Conservation (phyloP, 176 grass and related monocot genomes). For the Aegilops tauschii region DNA sequence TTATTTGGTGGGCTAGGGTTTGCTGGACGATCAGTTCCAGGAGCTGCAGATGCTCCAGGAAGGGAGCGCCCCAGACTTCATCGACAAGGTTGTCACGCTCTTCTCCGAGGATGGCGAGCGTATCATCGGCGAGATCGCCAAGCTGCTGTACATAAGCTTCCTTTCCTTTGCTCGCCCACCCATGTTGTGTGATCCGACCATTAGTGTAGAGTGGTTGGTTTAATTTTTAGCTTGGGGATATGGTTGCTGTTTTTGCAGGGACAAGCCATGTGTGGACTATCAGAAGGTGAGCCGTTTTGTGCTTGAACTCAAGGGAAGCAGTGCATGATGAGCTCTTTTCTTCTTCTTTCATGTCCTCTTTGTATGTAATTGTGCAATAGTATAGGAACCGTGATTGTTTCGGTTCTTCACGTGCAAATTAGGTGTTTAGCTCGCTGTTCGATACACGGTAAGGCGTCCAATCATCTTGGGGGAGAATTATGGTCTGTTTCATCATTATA, state of each 20-base stretch:
- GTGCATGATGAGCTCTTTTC: constrained; percentile 39
- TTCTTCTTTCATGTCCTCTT: background rate
- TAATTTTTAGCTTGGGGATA: constrained; percentile 1
- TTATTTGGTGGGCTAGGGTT: constrained; percentile 29
- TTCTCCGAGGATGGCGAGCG: constrained; percentile 59
- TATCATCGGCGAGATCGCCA: constrained; percentile 43
- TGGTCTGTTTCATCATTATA: background rate
- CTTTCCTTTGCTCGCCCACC: background rate
- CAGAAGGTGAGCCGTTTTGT: constrained; percentile 43
- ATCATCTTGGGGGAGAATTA: background rate
- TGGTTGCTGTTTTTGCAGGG: constrained; percentile 30
- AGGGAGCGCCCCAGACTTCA: constrained; percentile 24
- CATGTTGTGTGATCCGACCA: background rate
- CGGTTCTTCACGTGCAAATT: background rate
- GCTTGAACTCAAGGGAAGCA: constrained; percentile 62
- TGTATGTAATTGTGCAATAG: background rate
- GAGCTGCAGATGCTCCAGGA: constrained; percentile 55
- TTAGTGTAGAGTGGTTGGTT: background rate
- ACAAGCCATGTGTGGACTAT: constrained; percentile 46
- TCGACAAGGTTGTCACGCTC: constrained; percentile 49
- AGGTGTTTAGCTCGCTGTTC: background rate
- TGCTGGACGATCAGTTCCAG: constrained; percentile 59
- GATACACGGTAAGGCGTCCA: background rate
- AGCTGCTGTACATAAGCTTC: constrained; percentile 32
- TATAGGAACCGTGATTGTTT: background rate